Evolutionary conservation across 2,329 filamentous ascomycete genomes (phyloP), one percentile per base, ranked within the genome.

Genomic region (Aureobasidium namibiae): DNA sequence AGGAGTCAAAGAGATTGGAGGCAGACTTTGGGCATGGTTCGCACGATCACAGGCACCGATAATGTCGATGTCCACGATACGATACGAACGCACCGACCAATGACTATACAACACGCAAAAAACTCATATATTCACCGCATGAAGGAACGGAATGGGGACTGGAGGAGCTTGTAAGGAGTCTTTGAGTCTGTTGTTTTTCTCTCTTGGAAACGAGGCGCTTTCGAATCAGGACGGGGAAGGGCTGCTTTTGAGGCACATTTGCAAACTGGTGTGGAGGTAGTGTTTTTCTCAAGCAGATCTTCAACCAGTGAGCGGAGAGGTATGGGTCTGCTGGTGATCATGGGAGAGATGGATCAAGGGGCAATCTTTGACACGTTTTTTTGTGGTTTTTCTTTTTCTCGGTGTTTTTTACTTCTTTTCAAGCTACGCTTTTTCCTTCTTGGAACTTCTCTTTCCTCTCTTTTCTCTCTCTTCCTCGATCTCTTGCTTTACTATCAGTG

Each of bases 1-100:
- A 94, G 76, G 89, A 92, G 63, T 68, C 70, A 18, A 73, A 72
- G 63, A 62, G 63, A 39, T 63, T 69, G 11, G 69, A 72, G 60
- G 70, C 69, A 54, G 69, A 72, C 57, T 72, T 72, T 62, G 69
- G 70, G 39, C 64, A 63, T 26, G 56, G 61, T 34, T 33, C 59
- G 49, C 45, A 61, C n/a, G 54, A 48, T 31, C 44, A 49, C 21
- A 38, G 44, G 23, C 52, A 56, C 14, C 52, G 52, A 56, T 56
- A 45, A 42, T 23, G 14, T 33, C 4, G 26, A 16, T 52, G 21
- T 21, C 50, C 10, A 54, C 6, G 39, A 48, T 14, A 21, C 54
- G 21, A 16, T 14, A 26, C 52, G 14, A 11, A 24, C 33, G 21
- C 29, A 23, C 33, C 31, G n/a, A 39, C 4, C 33, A 58, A 39